These are phyloP conservation scores for Dactylellina cionopaga DNA, from an alignment of 2,329 filamentous ascomycete species.

Conservation along the genomic window DNA sequence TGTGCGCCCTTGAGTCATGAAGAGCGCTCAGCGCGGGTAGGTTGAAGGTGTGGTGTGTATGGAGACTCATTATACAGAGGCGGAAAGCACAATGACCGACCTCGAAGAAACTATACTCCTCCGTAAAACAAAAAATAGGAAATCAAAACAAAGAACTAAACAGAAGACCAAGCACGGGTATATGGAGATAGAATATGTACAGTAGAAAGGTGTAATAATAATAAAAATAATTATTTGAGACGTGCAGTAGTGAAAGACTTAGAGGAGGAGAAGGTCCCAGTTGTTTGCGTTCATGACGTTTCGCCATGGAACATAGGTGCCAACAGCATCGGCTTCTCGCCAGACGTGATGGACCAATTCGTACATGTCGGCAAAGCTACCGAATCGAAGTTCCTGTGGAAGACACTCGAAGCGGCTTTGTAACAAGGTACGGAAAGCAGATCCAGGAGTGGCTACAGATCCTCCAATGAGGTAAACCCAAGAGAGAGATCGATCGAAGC, in stretches of 20 bases:
- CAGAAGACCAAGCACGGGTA: conserved; percentile 35
- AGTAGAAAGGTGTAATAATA: conserved; percentile 28
- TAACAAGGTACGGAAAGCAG: conserved; percentile 80
- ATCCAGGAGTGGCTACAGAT: conserved; percentile 76
- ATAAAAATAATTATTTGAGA: not conserved
- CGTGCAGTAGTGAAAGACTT: conserved; percentile 56
- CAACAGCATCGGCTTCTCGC: conserved; percentile 74
- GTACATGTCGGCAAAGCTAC: conserved; percentile 85
- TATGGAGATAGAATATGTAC: conserved; percentile 51
- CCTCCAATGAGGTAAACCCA: conserved; percentile 94
- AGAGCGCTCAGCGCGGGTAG: conserved; percentile 45
- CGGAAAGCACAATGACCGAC: conserved; percentile 27
- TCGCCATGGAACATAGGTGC: conserved; percentile 83
- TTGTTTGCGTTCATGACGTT: conserved; percentile 90
- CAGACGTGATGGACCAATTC: conserved; percentile 84
- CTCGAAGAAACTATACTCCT: conserved; percentile 19
- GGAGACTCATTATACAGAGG: conserved; percentile 45
- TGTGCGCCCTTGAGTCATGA: conserved; percentile 48
- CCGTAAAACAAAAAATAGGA: conserved; percentile 17
- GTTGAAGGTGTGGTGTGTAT: conserved; percentile 9
- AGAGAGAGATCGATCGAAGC: conserved; percentile 88
- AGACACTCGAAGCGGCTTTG: conserved; percentile 77
- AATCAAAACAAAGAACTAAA: conserved; percentile 15
- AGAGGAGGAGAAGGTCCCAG: conserved; percentile 94
- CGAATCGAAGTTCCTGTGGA: conserved; percentile 79